Evolutionary conservation across 2,329 filamentous ascomycete genomes (phyloP), one percentile per base, ranked within the genome.

Genomic region (Aspergillus awamori): DNA sequence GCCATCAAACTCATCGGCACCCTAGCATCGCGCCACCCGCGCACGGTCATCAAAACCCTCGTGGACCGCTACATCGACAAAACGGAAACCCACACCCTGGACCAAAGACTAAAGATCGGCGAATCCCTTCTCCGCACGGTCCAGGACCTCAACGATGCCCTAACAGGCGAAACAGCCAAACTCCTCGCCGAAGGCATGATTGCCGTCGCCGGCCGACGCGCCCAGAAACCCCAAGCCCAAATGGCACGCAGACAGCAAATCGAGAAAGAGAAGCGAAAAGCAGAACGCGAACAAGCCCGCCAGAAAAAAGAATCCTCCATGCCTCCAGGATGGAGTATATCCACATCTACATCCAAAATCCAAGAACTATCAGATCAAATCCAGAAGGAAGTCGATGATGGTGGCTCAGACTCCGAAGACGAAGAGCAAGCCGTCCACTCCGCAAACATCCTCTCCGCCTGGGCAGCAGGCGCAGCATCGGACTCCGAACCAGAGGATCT

Each of bases 401-500:
- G 26, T 26, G 26, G 10, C 33, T 36, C 33, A 11, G 72, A 72
- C 10, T 67, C 69, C 2, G 71, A 76, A 0, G 75, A 77, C n/a
- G 59, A 65, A 3, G 75, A 75, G 26, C 71, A 75, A 66, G 66
- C 68, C 15, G 69, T 69, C 1, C 65, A 74, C 43, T 71, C 75
- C 1, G 71, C 72, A 2, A 77, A 74, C 43, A 76, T 79, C 7
- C 62, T 80, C 13, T 67, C 74, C n/a, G 73, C 77, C 26, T 80
- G 77, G 77, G 77, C 74, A 4, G 72, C 75, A 3, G 77, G 77
- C 17, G 71, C 76, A 3, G 61, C 70, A 1, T 64, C 69, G 8
- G 77, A 79, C 53, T 67, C 72, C 22, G 72, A 77, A 24, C 77
- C 77, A n/a, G 78, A 80, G 57, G 78, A 80, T 58, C 70, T 80